Conservation (phyloP, 805 yeast species). For the Myxozyma vanderwaltii region DNA sequence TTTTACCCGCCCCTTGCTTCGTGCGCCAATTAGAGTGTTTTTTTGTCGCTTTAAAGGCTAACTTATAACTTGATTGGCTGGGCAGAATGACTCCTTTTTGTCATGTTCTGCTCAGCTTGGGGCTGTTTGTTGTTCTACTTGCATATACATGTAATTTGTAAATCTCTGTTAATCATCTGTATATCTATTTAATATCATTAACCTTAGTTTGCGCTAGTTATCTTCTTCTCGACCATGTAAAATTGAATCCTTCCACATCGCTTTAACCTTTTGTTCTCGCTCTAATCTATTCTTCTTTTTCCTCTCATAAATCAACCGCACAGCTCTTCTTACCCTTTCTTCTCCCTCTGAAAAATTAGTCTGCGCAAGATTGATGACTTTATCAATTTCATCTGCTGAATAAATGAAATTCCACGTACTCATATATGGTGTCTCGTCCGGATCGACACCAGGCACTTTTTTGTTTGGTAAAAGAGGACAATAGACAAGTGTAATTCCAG, state of each 20-base stretch:
- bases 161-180: too few species aligned
- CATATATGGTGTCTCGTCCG: slow-evolving; percentile 33
- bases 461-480: slow-evolving; percentile 36
- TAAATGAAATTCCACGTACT: slow-evolving; percentile 37
- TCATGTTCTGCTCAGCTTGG: too few species aligned
- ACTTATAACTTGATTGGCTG: too few species aligned
- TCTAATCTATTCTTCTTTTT: slow-evolving; percentile 19
- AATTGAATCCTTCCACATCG: slow-evolving; percentile 6
- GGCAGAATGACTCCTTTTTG: too few species aligned
- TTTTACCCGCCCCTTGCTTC: too few species aligned
- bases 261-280: slow-evolving; percentile 1
- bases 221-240: neutral
- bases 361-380: slow-evolving; percentile 29
- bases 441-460: slow-evolving; percentile 34
- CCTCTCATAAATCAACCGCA: slow-evolving; percentile 33
- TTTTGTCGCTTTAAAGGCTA: too few species aligned
- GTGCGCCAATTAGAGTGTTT: too few species aligned
- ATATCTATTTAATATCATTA: too few species aligned
- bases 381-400: slow-evolving; percentile 34
- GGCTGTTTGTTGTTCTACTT: too few species aligned
- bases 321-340: slow-evolving; percentile 28
- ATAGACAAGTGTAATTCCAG: slow-evolving; percentile 35
- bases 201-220: too few species aligned
- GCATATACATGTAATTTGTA: too few species aligned
- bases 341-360: slow-evolving; percentile 32